A percentile compares a stretch with the other conserved stretches of the same genome.
Conservation (phyloP, 2,329 filamentous ascomycete genomes). For the Clarireedia homoeocarpa region DNA sequence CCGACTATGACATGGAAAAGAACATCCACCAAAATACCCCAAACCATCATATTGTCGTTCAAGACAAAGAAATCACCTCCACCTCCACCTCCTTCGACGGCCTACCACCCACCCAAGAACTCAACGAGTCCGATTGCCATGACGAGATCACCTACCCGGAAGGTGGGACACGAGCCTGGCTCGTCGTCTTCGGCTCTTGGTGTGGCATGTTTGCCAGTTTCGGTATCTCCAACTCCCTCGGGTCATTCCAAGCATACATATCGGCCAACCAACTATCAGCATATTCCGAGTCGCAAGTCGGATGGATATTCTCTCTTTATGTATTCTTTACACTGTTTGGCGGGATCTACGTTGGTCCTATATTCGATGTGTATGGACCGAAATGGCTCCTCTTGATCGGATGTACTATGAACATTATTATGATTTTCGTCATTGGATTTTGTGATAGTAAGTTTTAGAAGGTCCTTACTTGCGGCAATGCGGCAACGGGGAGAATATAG, state of each 20-base stretch:
- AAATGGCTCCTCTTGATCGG: slow-evolving; percentile 61
- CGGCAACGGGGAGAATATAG: neutral
- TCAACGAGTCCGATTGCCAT: too few species aligned
- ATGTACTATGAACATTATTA: slow-evolving; percentile 45
- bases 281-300: slow-evolving; percentile 61
- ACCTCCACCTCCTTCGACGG: neutral
- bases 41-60: neutral
- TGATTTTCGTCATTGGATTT: slow-evolving; percentile 62
- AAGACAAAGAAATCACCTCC: neutral
- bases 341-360: slow-evolving; percentile 74
- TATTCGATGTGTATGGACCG: slow-evolving; percentile 81
- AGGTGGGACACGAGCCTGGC: slow-evolving; percentile 72
- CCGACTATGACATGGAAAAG: too few species aligned
- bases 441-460: slow-evolving; percentile 42
- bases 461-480: too few species aligned
- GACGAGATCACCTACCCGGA: slow-evolving; percentile 51
- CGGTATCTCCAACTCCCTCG: slow-evolving; percentile 73
- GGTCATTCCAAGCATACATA: slow-evolving; percentile 53
- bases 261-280: slow-evolving; percentile 29
- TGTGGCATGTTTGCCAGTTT: slow-evolving; percentile 67
- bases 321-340: slow-evolving; percentile 76
- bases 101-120: too few species aligned
- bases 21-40: neutral
- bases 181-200: slow-evolving; percentile 81
- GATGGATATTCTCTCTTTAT: slow-evolving; percentile 87